phyloP scores from a whole-genome alignment of 2,329 filamentous ascomycete genomes.

The Sporothrix variecibatus region DNA sequence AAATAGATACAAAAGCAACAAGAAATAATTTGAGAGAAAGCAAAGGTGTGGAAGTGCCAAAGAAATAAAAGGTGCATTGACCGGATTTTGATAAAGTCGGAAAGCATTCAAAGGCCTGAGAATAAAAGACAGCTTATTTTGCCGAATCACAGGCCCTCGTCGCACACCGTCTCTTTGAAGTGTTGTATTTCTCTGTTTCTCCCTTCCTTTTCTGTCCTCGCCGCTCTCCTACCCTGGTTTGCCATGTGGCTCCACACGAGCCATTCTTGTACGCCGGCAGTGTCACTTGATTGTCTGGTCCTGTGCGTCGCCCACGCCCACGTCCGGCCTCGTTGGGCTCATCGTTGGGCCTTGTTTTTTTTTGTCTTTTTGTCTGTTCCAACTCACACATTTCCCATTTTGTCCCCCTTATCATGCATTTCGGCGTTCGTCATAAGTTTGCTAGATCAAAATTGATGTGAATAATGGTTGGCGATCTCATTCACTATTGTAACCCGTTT shows the following conservation, averaged over 20 bases:
- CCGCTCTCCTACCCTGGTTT: constrained; percentile 1
- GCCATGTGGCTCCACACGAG: constrained; percentile 27
- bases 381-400: neutral
- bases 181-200: neutral
- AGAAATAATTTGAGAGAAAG: neutral
- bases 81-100: neutral
- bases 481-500: neutral
- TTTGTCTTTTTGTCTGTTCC: neutral
- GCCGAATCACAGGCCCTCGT: constrained; percentile 11
- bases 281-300: constrained; percentile 25
- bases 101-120: neutral
- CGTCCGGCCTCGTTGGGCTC: neutral
- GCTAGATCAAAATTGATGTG: neutral
- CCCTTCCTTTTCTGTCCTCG: neutral
- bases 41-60: neutral
- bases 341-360: constrained; percentile 1
- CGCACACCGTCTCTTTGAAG: constrained; percentile 23
- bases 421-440: neutral
- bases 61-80: neutral
- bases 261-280: constrained; percentile 11
- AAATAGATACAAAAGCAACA: neutral
- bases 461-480: neutral
- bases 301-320: neutral
- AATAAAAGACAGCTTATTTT: neutral
- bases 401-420: neutral